These are phyloP conservation scores for Candida maesae DNA, from an alignment of 805 yeast species.

Conservation along the genomic window DNA sequence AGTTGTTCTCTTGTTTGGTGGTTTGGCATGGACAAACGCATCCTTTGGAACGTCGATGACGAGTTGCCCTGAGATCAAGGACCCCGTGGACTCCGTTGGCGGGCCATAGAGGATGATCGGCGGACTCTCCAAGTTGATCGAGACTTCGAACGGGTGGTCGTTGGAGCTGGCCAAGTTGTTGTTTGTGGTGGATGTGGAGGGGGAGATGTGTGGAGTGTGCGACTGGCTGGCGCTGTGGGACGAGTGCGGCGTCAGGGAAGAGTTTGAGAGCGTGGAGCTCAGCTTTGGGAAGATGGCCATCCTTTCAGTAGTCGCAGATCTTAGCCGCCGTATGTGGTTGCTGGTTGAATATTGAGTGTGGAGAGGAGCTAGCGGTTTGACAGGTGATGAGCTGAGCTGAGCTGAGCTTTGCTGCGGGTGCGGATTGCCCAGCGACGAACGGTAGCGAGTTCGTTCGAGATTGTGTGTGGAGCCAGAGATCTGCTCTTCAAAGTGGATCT, in stretches of 20 bases:
- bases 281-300: conserved; percentile 27
- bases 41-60: conserved; percentile 47
- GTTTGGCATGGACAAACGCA: conserved; percentile 23
- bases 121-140: conserved; percentile 79
- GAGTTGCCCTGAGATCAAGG: conserved; percentile 77
- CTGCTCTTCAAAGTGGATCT: no score
- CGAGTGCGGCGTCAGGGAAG: conserved; percentile 5
- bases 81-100: conserved; percentile 77
- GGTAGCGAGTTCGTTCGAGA: no score
- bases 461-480: no score
- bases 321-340: no score
- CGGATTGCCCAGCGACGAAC: no score
- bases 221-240: conserved; percentile 4
- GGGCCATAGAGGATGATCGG: conserved; percentile 84
- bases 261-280: conserved; percentile 19
- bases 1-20: conserved; percentile 16
- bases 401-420: no score
- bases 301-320: not conserved
- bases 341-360: no score
- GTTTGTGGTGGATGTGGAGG: conserved; percentile 1
- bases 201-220: not conserved
- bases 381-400: no score
- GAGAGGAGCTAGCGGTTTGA: no score
- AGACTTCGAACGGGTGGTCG: conserved; percentile 40
- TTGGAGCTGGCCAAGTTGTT: conserved; percentile 23